phyloP scores from a whole-genome alignment of 2,329 filamentous ascomycete genomes.

The Monosporascus sp. region DNA sequence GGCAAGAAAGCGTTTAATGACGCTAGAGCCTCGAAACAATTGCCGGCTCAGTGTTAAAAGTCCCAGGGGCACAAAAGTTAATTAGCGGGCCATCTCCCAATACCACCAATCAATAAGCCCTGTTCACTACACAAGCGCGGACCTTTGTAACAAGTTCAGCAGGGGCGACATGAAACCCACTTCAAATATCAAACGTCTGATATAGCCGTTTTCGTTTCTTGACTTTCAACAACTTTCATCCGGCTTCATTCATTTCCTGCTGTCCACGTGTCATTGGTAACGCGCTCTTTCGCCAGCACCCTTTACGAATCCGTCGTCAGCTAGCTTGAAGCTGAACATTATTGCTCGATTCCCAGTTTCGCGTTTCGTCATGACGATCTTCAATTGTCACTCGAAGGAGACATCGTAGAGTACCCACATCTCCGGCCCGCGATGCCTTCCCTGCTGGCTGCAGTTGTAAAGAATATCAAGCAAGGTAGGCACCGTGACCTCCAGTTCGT shows the following conservation, averaged over 20 bases:
- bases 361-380: too few relatives aligned
- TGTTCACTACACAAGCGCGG: constrained; percentile 24
- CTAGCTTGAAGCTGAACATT: neutral
- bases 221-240: neutral
- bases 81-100: constrained; percentile 18
- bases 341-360: too few relatives aligned
- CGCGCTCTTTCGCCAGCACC: neutral
- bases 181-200: constrained; percentile 36
- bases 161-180: constrained; percentile 30
- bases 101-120: constrained; percentile 25
- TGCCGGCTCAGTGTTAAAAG: constrained; percentile 12
- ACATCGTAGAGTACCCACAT: too few relatives aligned
- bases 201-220: constrained; percentile 14
- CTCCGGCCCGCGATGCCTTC: too few relatives aligned
- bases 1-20: neutral
- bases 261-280: neutral
- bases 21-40: neutral
- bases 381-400: too few relatives aligned
- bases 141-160: constrained; percentile 34
- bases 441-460: too few relatives aligned
- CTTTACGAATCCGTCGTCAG: neutral
- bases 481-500: too few relatives aligned
- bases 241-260: neutral
- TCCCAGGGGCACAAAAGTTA: constrained; percentile 12
- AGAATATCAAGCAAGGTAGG: too few relatives aligned